Base-by-base conservation (phyloP, 2,329 filamentous ascomycete species). In the Colletotrichum eleusines region DNA sequence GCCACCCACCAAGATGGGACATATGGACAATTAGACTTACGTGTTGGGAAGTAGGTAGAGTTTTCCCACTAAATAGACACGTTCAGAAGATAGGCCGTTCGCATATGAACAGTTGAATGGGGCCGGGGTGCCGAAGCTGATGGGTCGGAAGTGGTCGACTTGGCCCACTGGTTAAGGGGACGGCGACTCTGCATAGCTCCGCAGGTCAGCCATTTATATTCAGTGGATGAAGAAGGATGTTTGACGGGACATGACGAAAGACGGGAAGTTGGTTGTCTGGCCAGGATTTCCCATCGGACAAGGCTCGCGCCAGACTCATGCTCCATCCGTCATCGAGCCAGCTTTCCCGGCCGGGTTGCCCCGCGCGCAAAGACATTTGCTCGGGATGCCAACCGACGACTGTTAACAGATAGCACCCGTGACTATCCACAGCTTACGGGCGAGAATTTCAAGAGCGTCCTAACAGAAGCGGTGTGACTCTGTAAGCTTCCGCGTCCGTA, bases 1-100 rank as follows among this genome's bases (percentile, higher is more conserved):
- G 61, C n/a, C 35, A 33, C 51, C 55, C 31, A 51, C 26, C 53
- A 31, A 64, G 33, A 64, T 64, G 42, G 66, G 11, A 23, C 28
- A 46, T 31, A 28, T 38, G 51, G 42, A 50, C 50, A 46, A 31
- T 11, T 33, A 51, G 42, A 16, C 26, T 51, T 33, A 31, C 16
- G 28, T 14, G 35, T 44, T 64, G 60, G 58, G 14, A 48, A 40
- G 44, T 14, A 14, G 3, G 51, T 35, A 44, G 51, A 44, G 61
- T 23, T 54, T 58, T 35, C 51, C 44, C 44, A 50, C n/a, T n/a
- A 16, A 40, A 18, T 6, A 33, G n/a, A 69, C 2, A 33, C 16
- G 8, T n/a, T 14, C 12, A n/a, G n/a, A 33, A 35, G 48, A 57
- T 53, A 23, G 35, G 38, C 50, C 51, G 26, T 28, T 35, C 60